Evolutionary conservation across 2,329 filamentous ascomycete genomes (phyloP).

Genomic region (Purpureocillium lavendulum): DNA sequence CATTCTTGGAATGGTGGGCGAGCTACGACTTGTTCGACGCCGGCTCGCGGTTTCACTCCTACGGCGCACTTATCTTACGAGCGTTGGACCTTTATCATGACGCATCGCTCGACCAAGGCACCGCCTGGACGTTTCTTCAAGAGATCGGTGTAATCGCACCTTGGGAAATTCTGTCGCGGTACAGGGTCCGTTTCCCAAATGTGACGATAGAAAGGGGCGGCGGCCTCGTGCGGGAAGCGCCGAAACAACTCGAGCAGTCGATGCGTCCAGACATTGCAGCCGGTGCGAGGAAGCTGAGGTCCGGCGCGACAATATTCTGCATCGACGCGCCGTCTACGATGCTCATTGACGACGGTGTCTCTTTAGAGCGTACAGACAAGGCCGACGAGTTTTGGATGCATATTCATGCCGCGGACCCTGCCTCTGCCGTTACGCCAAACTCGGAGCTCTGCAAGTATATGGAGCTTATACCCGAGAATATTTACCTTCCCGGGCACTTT

Average conservation of each 20-base stretch:
- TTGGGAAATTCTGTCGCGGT: conserved; percentile 60
- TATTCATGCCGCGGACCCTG: conserved; percentile 71
- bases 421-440: conserved; percentile 55
- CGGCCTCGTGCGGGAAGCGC: conserved; percentile 27
- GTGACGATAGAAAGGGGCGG: conserved; percentile 33
- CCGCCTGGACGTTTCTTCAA: conserved; percentile 59
- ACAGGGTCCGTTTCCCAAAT: conserved; percentile 47
- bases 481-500: conserved; percentile 50
- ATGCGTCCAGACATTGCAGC: conserved; percentile 34
- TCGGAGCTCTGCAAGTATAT: conserved; percentile 53
- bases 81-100: conserved; percentile 51
- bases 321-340: conserved; percentile 60
- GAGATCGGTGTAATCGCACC: conserved; percentile 65
- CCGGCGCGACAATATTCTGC: conserved; percentile 54
- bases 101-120: conserved; percentile 30
- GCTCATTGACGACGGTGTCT: conserved; percentile 75
- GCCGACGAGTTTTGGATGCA: conserved; percentile 63
- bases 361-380: conserved; percentile 50
- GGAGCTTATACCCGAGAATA: conserved; percentile 49
- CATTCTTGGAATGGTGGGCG: conserved; percentile 63
- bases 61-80: conserved; percentile 58
- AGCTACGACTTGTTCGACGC: conserved; percentile 44
- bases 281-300: conserved; percentile 50
- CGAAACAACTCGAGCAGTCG: conserved; percentile 23
- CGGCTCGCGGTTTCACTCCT: conserved; percentile 45